phyloP scores from a whole-genome alignment of 495 filamentous ascomycete genomes.

The Hypoxylon crocopeplum region DNA sequence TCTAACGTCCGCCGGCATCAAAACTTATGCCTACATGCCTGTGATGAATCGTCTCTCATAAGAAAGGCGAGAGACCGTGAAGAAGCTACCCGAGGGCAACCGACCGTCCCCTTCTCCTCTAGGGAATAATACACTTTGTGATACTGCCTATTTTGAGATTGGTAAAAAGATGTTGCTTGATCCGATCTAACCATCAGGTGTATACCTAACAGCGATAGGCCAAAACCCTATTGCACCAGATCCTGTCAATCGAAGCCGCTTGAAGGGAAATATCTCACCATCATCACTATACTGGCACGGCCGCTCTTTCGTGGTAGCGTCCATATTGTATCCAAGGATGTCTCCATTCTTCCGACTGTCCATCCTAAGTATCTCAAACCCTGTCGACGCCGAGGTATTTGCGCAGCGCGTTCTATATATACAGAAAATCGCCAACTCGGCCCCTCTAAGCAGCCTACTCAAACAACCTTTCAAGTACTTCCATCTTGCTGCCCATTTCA shows the following conservation, averaged over 20 bases:
- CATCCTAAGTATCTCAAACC: slow-evolving; percentile 63
- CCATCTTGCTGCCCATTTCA: not conserved
- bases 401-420: slow-evolving; percentile 33
- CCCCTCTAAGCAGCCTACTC: slow-evolving; percentile 2
- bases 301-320: slow-evolving; percentile 65
- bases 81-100: not conserved
- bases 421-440: not conserved
- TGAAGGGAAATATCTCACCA: slow-evolving; percentile 49
- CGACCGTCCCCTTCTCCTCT: not conserved
- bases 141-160: not conserved
- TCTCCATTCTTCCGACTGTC: slow-evolving; percentile 46
- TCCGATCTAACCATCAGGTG: not conserved
- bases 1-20: not conserved
- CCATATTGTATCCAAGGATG: slow-evolving; percentile 56
- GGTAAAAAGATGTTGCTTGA: slow-evolving; percentile 5
- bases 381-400: slow-evolving; percentile 58
- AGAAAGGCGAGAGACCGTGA: not conserved
- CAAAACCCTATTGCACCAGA: not conserved
- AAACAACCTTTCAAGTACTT: slow-evolving; percentile 6
- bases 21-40: not conserved
- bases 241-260: slow-evolving; percentile 17
- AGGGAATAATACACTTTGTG: not conserved
- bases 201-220: too few species aligned
- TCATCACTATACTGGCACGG: slow-evolving; percentile 50
- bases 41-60: not conserved